A percentile compares a stretch with the other conserved stretches of the same genome.
These are phyloP conservation scores for Orbilia javanica DNA, from an alignment of 2,329 filamentous ascomycete genomes.

Conservation along the genomic window DNA sequence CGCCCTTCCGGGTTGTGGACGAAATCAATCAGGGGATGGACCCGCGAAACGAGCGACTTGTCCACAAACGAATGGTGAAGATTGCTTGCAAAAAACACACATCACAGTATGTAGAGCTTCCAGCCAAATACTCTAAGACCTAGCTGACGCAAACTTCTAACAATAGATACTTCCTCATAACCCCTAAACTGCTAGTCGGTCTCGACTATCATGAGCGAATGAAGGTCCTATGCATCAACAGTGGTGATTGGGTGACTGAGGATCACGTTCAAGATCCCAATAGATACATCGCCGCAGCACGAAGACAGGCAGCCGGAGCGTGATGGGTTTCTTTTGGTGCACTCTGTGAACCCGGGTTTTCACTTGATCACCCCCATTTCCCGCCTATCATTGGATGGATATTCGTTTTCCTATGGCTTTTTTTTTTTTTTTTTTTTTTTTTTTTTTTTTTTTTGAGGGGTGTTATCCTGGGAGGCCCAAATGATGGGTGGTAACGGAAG, in stretches of 20 bases:
- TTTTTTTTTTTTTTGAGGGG: background rate
- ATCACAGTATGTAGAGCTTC: conserved; percentile 67
- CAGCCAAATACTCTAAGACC: background rate
- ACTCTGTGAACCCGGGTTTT: too few species aligned
- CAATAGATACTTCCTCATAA: conserved; percentile 88
- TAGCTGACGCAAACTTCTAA: background rate
- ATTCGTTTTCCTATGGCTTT: background rate
- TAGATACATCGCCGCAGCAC: conserved; percentile 59
- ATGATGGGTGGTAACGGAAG: too few species aligned
- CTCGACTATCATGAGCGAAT: conserved; percentile 90
- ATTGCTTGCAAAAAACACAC: conserved; percentile 88
- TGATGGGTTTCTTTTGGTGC: background rate
- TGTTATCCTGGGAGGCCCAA: background rate
- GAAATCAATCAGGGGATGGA: conserved; percentile 99
- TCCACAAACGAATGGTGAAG: conserved; percentile 97
- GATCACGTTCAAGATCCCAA: conserved; percentile 67
- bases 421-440: background rate
- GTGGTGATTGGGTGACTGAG: conserved; percentile 74
- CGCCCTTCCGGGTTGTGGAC: conserved; percentile 97
- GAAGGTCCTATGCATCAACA: conserved; percentile 93
- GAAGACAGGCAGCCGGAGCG: conserved; percentile 28
- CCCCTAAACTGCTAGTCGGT: conserved; percentile 89
- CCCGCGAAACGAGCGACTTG: conserved; percentile 96
- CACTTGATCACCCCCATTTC: too few species aligned
- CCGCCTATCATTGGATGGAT: too few species aligned